A percentile compares a stretch with the other conserved stretches of the same genome.
These are phyloP conservation scores for Colletotrichum sp. DNA, from an alignment of 2,329 filamentous ascomycete genomes.

Conservation along the genomic window DNA sequence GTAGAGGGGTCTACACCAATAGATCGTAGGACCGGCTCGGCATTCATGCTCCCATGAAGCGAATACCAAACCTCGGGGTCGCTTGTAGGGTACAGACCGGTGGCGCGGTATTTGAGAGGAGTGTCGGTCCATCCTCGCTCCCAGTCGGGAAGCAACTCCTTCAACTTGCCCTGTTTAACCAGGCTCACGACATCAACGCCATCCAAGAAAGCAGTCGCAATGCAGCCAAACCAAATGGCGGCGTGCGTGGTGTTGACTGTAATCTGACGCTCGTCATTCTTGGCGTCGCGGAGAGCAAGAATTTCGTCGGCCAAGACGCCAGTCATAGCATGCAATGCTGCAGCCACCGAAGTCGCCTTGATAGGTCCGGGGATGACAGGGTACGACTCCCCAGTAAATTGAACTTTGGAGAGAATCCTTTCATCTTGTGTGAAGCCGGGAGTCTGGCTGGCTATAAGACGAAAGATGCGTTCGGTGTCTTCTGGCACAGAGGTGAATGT, in stretches of 20 bases:
- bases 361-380: slow-evolving; percentile 39
- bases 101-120: slow-evolving; percentile 43
- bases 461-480: slow-evolving; percentile 36
- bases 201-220: slow-evolving; percentile 5
- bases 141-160: slow-evolving; percentile 4
- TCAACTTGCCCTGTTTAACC: slow-evolving; percentile 5
- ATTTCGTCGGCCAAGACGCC: slow-evolving; percentile 41
- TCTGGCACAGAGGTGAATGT: slow-evolving; percentile 30
- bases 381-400: slow-evolving; percentile 33
- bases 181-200: slow-evolving; percentile 6
- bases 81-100: slow-evolving; percentile 53
- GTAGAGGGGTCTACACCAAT: slow-evolving; percentile 43
- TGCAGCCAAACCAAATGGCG: slow-evolving; percentile 36
- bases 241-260: slow-evolving; percentile 52
- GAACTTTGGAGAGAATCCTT: slow-evolving; percentile 29
- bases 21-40: slow-evolving; percentile 44
- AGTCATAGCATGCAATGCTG: slow-evolving; percentile 37
- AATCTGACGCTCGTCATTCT: slow-evolving; percentile 30
- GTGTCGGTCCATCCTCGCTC: slow-evolving; percentile 16
- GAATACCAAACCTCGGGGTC: slow-evolving; percentile 51
- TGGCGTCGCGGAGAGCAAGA: slow-evolving; percentile 32
- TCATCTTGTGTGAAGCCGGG: slow-evolving; percentile 37
- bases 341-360: slow-evolving; percentile 36
- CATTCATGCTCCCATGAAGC: slow-evolving; percentile 54
- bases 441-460: slow-evolving; percentile 31